phyloP scores from a whole-genome alignment of 1,139 yeast genomes.

The Scheffersomyces insectosa region DNA sequence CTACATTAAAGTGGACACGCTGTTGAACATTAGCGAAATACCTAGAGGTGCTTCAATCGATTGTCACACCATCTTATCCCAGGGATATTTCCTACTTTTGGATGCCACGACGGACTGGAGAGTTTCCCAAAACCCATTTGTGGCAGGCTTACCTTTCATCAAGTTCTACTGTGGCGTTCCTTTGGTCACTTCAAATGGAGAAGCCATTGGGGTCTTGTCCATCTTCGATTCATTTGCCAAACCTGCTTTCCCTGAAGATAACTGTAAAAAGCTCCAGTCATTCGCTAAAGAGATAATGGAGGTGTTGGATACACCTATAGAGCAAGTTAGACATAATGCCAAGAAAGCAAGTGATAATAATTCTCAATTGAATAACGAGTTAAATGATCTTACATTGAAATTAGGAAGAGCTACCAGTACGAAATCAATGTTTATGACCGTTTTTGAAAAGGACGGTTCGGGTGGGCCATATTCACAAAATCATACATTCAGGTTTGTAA shows the following conservation, averaged over 20 bases:
- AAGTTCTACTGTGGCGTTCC: conserved; percentile 68
- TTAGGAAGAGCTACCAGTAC: conserved; percentile 59
- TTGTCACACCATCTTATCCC: conserved; percentile 64
- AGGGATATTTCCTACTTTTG: conserved; percentile 49
- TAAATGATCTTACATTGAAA: conserved; percentile 28
- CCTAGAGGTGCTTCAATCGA: conserved; percentile 62
- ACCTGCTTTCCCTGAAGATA: conserved; percentile 33
- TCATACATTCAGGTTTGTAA: conserved; percentile 42
- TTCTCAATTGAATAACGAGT: conserved; percentile 16
- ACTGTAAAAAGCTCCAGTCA: conserved; percentile 33
- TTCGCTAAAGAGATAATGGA: conserved; percentile 46
- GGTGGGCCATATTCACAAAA: conserved; percentile 58
- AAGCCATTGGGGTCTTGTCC: conserved; percentile 59
- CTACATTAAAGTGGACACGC: conserved; percentile 48
- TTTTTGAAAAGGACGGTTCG: conserved; percentile 62
- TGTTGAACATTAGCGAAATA: conserved; percentile 47
- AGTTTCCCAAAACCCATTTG: conserved; percentile 58
- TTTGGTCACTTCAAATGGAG: conserved; percentile 36
- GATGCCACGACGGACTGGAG: conserved; percentile 74
- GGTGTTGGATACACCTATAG: conserved; percentile 38
- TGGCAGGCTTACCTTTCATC: conserved; percentile 59
- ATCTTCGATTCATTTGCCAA: conserved; percentile 55
- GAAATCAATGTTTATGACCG: conserved; percentile 32
- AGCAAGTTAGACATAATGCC: conserved; percentile 10
- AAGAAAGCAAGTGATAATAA: conserved; percentile 7